A percentile compares a stretch with the other conserved stretches of the same genome.
phyloP scores from a whole-genome alignment of 2,329 filamentous ascomycete species.

The Teratosphaeria zuluensis region DNA sequence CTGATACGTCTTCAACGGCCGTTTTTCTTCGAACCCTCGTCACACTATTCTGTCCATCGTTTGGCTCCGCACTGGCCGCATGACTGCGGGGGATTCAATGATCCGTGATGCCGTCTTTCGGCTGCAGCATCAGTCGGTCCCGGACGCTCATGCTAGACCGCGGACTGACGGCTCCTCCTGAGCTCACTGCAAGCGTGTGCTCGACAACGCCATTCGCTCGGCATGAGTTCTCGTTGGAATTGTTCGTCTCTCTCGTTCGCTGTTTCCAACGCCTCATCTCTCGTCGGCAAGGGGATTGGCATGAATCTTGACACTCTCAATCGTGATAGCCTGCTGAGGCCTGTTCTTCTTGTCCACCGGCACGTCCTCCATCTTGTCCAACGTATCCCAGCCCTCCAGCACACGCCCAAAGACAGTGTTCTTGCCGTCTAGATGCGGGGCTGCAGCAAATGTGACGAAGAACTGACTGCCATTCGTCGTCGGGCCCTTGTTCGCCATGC shows the following conservation, averaged over 20 bases:
- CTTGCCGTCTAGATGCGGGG: conserved; percentile 70
- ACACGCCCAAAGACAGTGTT: conserved; percentile 78
- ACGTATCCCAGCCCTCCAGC: conserved; percentile 47
- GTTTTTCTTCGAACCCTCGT: neutral
- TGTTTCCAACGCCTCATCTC: conserved; percentile 12
- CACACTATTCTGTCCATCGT: neutral
- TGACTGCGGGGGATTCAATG: too few relatives aligned
- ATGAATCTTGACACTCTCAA: conserved; percentile 63
- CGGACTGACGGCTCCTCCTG: too few relatives aligned
- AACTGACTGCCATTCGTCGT: conserved; percentile 91
- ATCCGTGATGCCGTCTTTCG: too few relatives aligned
- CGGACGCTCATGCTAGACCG: too few relatives aligned
- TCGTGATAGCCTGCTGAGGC: conserved; percentile 56
- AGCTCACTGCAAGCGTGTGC: neutral
- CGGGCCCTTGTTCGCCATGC: conserved; percentile 92
- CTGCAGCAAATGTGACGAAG: conserved; percentile 68
- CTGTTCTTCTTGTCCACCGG: conserved; percentile 70
- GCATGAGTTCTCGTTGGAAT: neutral
- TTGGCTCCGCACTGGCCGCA: neutral
- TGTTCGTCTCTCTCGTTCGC: neutral
- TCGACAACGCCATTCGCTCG: neutral
- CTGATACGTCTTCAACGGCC: neutral
- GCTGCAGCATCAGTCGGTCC: too few relatives aligned
- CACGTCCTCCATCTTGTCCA: conserved; percentile 61
- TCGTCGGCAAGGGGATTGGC: conserved; percentile 63